These are phyloP conservation scores for Candida golubevii DNA, from an alignment of 805 yeast species.

Conservation along the genomic window DNA sequence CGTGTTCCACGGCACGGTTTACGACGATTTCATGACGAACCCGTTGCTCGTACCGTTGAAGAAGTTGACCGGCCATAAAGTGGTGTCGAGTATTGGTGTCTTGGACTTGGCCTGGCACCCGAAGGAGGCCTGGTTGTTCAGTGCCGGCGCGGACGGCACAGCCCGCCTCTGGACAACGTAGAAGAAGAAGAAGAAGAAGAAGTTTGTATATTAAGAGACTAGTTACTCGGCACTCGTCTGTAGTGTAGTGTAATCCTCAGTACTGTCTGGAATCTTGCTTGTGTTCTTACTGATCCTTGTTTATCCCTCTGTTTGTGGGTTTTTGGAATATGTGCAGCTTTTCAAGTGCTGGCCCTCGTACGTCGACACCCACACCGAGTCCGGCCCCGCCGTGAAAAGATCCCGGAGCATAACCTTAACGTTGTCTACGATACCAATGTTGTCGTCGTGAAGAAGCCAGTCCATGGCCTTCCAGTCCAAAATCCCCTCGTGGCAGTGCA, in stretches of 20 bases:
- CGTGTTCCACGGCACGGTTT: constrained; percentile 94
- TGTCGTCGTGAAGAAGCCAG: constrained; percentile 34
- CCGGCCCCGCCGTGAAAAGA: constrained; percentile 23
- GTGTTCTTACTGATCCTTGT: too few relatives aligned
- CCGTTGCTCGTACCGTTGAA: constrained; percentile 95
- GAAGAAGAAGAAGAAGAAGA: constrained; percentile 7
- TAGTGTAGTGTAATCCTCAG: too few relatives aligned
- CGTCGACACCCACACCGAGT: constrained; percentile 23
- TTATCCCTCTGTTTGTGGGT: too few relatives aligned
- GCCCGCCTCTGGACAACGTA: constrained; percentile 96
- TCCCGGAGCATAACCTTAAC: constrained; percentile 23
- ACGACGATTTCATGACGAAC: constrained; percentile 91
- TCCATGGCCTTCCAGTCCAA: constrained; percentile 38
- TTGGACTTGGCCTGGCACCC: constrained; percentile 93
- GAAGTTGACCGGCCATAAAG: constrained; percentile 86
- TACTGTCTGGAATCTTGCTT: too few relatives aligned
- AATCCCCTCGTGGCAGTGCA: constrained; percentile 36
- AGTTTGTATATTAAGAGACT: constrained; percentile 6
- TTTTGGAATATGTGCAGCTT: constrained; percentile 7
- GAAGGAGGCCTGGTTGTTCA: constrained; percentile 94
- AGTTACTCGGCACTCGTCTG: not conserved
- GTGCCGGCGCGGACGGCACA: constrained; percentile 95
- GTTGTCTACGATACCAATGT: constrained; percentile 40
- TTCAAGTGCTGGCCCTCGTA: constrained; percentile 17
- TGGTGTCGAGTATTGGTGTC: constrained; percentile 78